Conservation (phyloP, 495 filamentous ascomycete species). For the Penicillium lividum region DNA sequence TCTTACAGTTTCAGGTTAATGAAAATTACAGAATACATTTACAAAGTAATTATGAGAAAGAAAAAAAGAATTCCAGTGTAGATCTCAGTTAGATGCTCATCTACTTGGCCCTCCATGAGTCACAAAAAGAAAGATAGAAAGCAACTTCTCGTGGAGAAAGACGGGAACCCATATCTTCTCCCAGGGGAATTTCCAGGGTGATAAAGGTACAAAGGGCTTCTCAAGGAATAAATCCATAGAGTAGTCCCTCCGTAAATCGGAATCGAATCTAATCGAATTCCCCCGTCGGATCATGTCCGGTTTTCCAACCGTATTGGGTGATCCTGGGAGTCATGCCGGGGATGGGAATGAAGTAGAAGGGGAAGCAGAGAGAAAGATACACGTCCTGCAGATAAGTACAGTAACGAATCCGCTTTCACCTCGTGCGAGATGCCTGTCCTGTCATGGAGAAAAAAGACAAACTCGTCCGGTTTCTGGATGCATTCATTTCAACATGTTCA, state of each 20-base stretch:
- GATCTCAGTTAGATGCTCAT: background rate
- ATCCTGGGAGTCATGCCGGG: slow-evolving; percentile 18
- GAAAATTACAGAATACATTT: background rate
- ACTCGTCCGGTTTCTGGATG: slow-evolving; percentile 23
- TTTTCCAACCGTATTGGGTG: slow-evolving; percentile 11
- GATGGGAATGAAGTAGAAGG: slow-evolving; percentile 6
- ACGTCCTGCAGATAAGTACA: slow-evolving; percentile 19
- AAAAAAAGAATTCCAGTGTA: background rate
- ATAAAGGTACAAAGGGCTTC: slow-evolving; percentile 14
- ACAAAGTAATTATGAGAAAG: background rate
- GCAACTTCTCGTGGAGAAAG: background rate
- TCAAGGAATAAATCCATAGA: slow-evolving; percentile 17
- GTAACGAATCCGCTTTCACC: slow-evolving; percentile 4
- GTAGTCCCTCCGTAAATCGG: slow-evolving; percentile 16
- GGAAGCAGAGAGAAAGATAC: slow-evolving; percentile 14
- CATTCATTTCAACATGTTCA: slow-evolving; percentile 19
- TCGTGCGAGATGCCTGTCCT: slow-evolving; percentile 17
- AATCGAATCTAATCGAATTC: slow-evolving; percentile 40
- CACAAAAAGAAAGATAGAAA: slow-evolving; percentile 4
- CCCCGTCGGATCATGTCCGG: slow-evolving; percentile 25
- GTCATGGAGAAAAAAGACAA: slow-evolving; percentile 24
- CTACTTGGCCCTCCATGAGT: background rate
- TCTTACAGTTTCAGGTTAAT: background rate
- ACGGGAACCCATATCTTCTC: slow-evolving; percentile 1
- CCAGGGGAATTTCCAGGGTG: slow-evolving; percentile 10